Conservation (phyloP, 2,329 filamentous ascomycete genomes). For the Neoascochyta sp. region DNA sequence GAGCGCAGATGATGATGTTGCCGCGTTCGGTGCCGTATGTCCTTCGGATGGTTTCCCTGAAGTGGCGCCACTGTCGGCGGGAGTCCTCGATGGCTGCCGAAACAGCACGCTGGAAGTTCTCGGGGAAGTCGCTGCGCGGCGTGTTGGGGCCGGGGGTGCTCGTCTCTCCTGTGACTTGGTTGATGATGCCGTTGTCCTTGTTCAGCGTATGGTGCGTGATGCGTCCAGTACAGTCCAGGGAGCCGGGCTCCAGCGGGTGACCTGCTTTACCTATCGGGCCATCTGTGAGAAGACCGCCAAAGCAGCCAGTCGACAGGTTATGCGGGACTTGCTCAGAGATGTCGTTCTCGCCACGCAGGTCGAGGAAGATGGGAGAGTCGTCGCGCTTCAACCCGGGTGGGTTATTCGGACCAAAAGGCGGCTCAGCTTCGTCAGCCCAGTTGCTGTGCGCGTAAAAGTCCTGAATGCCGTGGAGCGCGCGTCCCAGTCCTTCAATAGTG, state of each 20-base stretch:
- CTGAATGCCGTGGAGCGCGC: conserved; percentile 18
- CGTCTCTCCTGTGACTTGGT: conserved; percentile 13
- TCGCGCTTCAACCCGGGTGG: conserved; percentile 17
- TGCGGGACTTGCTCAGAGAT: conserved; percentile 19
- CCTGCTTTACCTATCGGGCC: conserved; percentile 20
- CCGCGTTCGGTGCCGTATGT: conserved; percentile 20
- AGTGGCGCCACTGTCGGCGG: conserved; percentile 20
- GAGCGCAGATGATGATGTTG: conserved; percentile 23
- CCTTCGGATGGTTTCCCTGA: conserved; percentile 20
- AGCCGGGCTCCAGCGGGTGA: conserved; percentile 23
- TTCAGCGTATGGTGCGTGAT: conserved; percentile 25
- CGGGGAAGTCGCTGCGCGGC: conserved; percentile 18
- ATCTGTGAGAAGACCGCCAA: conserved; percentile 21
- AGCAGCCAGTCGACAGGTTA: conserved; percentile 22
- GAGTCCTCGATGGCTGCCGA: conserved; percentile 18
- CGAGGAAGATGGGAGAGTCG: conserved; percentile 16
- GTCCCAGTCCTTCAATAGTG: conserved; percentile 17
- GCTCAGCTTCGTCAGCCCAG: conserved; percentile 17
- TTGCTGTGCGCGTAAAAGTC: conserved; percentile 22
- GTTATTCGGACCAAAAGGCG: conserved; percentile 16
- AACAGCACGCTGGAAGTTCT: conserved; percentile 21
- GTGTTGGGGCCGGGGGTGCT: conserved; percentile 19
- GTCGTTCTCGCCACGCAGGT: conserved; percentile 21
- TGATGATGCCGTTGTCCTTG: conserved; percentile 24
- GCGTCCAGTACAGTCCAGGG: conserved; percentile 21